These are phyloP conservation scores for Zygosaccharomyces pseudorouxii DNA, from an alignment of 805 yeast genomes.

Conservation along the genomic window DNA sequence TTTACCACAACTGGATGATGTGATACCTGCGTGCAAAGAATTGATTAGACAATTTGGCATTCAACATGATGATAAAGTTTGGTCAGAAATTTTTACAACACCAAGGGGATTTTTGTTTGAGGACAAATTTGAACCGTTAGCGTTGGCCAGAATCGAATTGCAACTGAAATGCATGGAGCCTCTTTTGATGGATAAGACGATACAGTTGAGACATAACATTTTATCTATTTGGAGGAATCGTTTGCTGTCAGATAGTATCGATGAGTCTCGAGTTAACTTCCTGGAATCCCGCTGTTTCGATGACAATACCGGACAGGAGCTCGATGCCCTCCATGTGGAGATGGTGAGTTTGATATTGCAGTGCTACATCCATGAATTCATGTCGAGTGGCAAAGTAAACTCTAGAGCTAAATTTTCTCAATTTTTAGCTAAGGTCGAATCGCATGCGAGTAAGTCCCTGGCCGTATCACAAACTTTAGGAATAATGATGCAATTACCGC, in stretches of 20 bases:
- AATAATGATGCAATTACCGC: conserved; percentile 23
- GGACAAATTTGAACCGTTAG: background rate
- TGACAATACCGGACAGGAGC: background rate
- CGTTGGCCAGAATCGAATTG: background rate
- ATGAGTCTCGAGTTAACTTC: background rate
- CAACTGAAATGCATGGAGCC: background rate
- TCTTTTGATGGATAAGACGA: background rate
- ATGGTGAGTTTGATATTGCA: conserved; percentile 12
- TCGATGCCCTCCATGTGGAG: background rate
- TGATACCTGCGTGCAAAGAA: conserved; percentile 1
- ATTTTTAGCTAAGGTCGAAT: conserved; percentile 7
- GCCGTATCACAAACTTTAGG: conserved; percentile 22
- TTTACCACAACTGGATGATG: background rate
- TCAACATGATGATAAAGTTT: conserved; percentile 1
- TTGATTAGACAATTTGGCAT: background rate
- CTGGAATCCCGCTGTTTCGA: background rate
- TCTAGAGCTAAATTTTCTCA: conserved; percentile 6
- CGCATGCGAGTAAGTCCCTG: conserved; percentile 11
- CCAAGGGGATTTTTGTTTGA: background rate
- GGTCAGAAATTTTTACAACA: background rate
- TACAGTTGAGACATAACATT: background rate
- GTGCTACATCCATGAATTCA: conserved; percentile 14
- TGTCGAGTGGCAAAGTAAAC: conserved; percentile 5
- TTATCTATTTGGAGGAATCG: conserved; percentile 8
- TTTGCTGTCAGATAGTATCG: conserved; percentile 1